Evolutionary conservation across 2,329 filamentous ascomycete genomes (phyloP).

Genomic region (Xylaria sp.): DNA sequence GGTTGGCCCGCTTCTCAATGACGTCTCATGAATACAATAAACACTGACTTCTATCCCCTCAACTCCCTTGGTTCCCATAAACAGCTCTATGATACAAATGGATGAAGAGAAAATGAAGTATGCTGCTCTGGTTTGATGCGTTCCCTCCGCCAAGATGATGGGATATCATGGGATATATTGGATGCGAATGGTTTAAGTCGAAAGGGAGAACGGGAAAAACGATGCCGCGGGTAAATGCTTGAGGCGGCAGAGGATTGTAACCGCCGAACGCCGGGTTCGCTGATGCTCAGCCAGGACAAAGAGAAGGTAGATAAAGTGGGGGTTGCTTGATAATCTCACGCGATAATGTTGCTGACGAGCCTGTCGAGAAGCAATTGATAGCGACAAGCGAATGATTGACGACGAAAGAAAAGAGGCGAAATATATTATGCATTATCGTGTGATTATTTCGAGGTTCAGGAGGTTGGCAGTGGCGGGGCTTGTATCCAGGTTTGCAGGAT

Average conservation of each 20-base stretch:
- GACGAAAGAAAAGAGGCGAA: constrained; percentile 16
- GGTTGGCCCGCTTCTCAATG: constrained; percentile 6
- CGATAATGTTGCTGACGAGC: constrained; percentile 28
- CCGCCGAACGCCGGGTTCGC: constrained; percentile 36
- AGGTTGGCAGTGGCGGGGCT: background rate
- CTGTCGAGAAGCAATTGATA: constrained; percentile 29
- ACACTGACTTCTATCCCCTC: constrained; percentile 34
- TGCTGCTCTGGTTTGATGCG: constrained; percentile 9
- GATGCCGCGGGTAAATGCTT: constrained; percentile 29
- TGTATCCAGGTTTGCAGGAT: background rate
- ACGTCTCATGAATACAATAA: constrained; percentile 29
- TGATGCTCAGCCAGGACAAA: constrained; percentile 29
- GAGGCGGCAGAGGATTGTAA: constrained; percentile 24
- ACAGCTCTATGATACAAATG: constrained; percentile 39
- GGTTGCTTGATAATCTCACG: constrained; percentile 22
- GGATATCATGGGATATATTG: constrained; percentile 24
- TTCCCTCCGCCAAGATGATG: constrained; percentile 3
- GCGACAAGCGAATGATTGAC: constrained; percentile 27
- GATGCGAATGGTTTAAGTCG: constrained; percentile 15
- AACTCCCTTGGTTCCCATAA: constrained; percentile 35
- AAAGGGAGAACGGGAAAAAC: constrained; percentile 12
- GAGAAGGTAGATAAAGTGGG: constrained; percentile 16
- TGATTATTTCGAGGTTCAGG: constrained; percentile 9
- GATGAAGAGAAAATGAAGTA: constrained; percentile 21
- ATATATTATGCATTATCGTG: constrained; percentile 40